Percentiles rank a stretch among this genome's conserved stretches.
These are phyloP conservation scores for Papiliotrema flavescens DNA, from an alignment of 1,284 basidiomycete genomes.

Conservation along the genomic window DNA sequence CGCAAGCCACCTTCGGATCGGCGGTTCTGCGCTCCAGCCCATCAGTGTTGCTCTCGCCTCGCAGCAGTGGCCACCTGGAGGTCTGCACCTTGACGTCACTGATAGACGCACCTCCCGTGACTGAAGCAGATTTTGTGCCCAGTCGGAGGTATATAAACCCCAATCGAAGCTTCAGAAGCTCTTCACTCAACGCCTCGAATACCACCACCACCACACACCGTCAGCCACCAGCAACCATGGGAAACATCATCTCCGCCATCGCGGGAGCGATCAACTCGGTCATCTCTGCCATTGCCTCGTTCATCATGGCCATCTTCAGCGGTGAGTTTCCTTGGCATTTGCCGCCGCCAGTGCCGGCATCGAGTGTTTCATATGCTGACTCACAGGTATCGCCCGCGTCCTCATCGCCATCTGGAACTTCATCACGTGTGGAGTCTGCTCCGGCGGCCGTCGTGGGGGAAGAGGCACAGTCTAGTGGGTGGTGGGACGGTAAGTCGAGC, in stretches of 20 bases:
- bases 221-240: constrained; percentile 8
- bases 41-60: no score
- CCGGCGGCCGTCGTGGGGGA: constrained; percentile 30
- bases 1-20: no score
- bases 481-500: constrained; percentile 9
- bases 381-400: constrained; percentile 25
- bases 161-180: no score
- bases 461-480: constrained; percentile 30
- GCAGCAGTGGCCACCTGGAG: no score
- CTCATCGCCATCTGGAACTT: constrained; percentile 37
- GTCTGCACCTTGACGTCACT: not conserved
- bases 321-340: constrained; percentile 4
- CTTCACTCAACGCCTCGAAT: not conserved
- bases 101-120: no score
- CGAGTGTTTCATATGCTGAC: not conserved
- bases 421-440: constrained; percentile 22
- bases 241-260: constrained; percentile 34
- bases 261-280: constrained; percentile 22
- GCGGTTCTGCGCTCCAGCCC: no score
- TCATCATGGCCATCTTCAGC: constrained; percentile 35
- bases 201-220: not conserved
- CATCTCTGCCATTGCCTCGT: constrained; percentile 19
- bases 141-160: not conserved
- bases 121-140: no score
- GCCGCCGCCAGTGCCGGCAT: not conserved